phyloP scores from a whole-genome alignment of 495 filamentous ascomycete genomes.

The Lasiosphaeriaceae sp. region DNA sequence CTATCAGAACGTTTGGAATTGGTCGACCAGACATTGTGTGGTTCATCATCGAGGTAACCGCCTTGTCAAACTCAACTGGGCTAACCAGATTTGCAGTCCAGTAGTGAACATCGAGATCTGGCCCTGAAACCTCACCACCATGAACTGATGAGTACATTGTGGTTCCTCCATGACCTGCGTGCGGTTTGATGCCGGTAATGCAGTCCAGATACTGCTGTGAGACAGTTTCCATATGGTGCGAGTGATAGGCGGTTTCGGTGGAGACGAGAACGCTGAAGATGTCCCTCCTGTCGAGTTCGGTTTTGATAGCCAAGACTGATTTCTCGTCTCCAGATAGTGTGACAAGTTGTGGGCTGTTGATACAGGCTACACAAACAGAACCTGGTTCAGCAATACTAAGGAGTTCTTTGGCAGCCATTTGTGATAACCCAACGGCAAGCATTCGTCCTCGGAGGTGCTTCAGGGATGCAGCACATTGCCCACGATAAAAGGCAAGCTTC shows the following conservation, averaged over 20 bases:
- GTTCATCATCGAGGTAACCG: constrained; percentile 22
- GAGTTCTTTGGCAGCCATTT: not conserved
- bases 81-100: constrained; percentile 7
- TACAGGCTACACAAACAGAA: constrained; percentile 36
- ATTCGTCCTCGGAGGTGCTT: constrained; percentile 30
- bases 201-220: constrained; percentile 31
- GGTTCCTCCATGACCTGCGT: not conserved
- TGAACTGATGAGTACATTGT: constrained; percentile 21
- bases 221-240: constrained; percentile 37
- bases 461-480: constrained; percentile 23
- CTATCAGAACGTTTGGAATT: constrained; percentile 13
- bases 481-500: constrained; percentile 45
- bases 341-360: constrained; percentile 43
- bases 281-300: constrained; percentile 14
- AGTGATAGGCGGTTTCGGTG: constrained; percentile 41
- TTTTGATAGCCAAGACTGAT: constrained; percentile 30
- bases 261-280: constrained; percentile 35
- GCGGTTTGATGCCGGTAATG: constrained; percentile 14
- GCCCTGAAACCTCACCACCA: not conserved
- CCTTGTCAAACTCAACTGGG: constrained; percentile 22
- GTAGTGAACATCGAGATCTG: constrained; percentile 11
- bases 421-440: constrained; percentile 24
- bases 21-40: constrained; percentile 2
- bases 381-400: not conserved
- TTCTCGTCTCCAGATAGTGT: constrained; percentile 42